A percentile compares a stretch with the other conserved stretches of the same genome.
phyloP scores from a whole-genome alignment of 1,284 basidiomycete genomes.

The Ceratobasidium sp. region DNA sequence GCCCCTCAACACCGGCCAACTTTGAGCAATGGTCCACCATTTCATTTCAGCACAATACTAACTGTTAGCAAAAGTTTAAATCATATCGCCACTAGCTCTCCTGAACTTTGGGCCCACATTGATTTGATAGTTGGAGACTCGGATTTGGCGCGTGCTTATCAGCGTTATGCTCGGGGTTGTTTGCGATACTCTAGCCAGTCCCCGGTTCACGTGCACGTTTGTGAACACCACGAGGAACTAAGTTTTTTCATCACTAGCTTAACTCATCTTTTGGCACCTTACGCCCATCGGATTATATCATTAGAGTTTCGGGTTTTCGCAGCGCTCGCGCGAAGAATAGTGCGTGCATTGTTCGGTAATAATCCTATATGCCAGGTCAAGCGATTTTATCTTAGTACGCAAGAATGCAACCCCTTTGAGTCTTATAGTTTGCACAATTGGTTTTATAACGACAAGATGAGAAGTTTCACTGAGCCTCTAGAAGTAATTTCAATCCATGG shows the following conservation, averaged over 20 bases:
- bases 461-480: neutral
- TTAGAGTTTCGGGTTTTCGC: neutral
- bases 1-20: too few relatives aligned
- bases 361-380: neutral
- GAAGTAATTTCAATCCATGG: neutral
- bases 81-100: neutral
- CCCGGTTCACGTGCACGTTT: neutral
- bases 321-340: neutral
- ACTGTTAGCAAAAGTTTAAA: neutral
- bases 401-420: neutral
- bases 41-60: neutral
- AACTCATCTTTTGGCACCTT: neutral
- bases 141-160: neutral
- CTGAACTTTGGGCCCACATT: neutral
- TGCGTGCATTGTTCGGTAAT: neutral
- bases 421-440: neutral
- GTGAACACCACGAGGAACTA: too few relatives aligned
- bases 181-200: neutral
- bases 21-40: neutral
- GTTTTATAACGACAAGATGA: too few relatives aligned
- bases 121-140: neutral
- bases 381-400: neutral
- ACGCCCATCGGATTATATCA: neutral
- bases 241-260: too few relatives aligned
- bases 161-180: neutral